Evolutionary conservation across 108 stramenopile genomes (phyloP), one percentile per base, ranked within the genome.

Genomic region (Cyclotella sp.): DNA sequence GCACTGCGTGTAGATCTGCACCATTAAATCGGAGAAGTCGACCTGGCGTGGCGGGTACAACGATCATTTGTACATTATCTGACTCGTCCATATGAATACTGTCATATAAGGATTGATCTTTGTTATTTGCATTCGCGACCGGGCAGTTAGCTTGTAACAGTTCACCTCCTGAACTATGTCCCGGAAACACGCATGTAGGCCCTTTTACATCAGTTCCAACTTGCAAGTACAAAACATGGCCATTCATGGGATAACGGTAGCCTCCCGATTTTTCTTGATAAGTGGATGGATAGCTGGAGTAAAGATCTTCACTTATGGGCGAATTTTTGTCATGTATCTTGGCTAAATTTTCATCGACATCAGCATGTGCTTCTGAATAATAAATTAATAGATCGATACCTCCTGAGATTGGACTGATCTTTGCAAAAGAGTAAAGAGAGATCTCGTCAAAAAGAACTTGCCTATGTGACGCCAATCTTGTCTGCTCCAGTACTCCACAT

Each of bases 401-500:
- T 5, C 9, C 6, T 57, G 24, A 57, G 29, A 62, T 62, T 34
- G 34, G 30, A 62, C 9, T 24, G 22, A 12, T 55, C 55, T 24
- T 8, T 24, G 24, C 21, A 24, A 55, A 55, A 24, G 4, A 24
- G 11, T 24, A 55, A 22, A 55, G 24, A 3, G 55, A 24, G 11
- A 21, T 24, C 4, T 6, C 11, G 24, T 2, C n/a, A 19, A 0
- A 15, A 46, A 45, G 0, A 4, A 44, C 63, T 44, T 45, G 43
- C 63, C 63, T 11, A 64, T 93, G 42, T 84, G 81, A 39, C 86
- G 59, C 90, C 90, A 93, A 68, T 91, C 90, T 51, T 83, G 81
- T 19, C 90, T 75, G 16, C 82, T 78, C 92, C 92, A 93, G 68
- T 90, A 93, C 68, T 93, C 92, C 16, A 93, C 90, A 69, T 79